Evolutionary conservation across 805 yeast species (phyloP), one percentile per base, ranked within the genome.

Genomic region (Phaffomyces opuntiae): DNA sequence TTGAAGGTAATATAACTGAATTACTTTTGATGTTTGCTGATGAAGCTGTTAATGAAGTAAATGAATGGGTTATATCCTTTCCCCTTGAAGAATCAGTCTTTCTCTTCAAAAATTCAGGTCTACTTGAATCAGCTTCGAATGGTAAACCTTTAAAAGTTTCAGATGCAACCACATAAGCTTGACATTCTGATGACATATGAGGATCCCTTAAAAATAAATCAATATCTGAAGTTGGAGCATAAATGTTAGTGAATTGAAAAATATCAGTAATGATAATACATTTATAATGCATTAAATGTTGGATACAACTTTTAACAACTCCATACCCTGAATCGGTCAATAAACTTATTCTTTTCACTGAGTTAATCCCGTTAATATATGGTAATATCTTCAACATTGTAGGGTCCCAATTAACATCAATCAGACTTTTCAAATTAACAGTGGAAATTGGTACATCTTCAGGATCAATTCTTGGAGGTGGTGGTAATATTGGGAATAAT

Each of bases 381-480:
- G 96, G 96, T 11, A 87, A 66, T 24, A 93, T 86, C 53, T 85
- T 83, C 39, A 88, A 70, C 93, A 93, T 84, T 2, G 98, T 91
- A 1, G 97, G 97, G 63, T 93, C 99, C 97, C 99, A 93, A 56
- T 86, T 83, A 9, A 86, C 83, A 63, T 93, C 99, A 38, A 87
- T 81, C 50, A 93, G 70, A 35, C 76, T 68, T 27, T 74, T 74
- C 32, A 93, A 67, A 43, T 81, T 80, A 1, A 93, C 96, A 0
- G 91, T 82, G n/a, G 95, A 78, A 6, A 90, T 78, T 0, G 99
- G 99, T 1, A 93, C 99, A 62, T 91, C 96, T 55, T 72, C 86
- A 0, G 95, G 78, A 42, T 80, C 72, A 21, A 93, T 68, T 40
- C 77, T 77, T 0, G 90, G 83, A 3, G 89, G 80, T 1, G 91